Evolutionary conservation across 306 rosid genomes (phyloP).

Genomic region (Potentilla sterilis): DNA sequence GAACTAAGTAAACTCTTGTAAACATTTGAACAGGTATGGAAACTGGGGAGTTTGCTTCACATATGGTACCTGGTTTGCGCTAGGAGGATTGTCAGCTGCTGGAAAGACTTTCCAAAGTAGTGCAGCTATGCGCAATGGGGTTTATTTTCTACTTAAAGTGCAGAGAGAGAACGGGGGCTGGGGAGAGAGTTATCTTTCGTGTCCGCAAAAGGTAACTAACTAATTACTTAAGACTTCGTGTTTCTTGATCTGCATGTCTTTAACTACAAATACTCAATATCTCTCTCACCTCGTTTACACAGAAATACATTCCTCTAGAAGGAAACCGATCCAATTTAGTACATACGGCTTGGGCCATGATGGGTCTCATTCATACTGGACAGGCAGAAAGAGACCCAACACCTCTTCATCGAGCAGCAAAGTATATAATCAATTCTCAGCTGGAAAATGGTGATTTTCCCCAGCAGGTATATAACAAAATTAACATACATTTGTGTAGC

Average conservation of each 20-base stretch:
- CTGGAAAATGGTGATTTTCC: conserved; percentile 67
- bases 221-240: background rate
- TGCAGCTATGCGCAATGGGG: conserved; percentile 45
- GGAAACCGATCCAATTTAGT: conserved; percentile 55
- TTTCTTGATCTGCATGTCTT: background rate
- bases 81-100: conserved; percentile 54
- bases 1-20: background rate
- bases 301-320: conserved; percentile 53
- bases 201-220: conserved; percentile 44
- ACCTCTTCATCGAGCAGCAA: conserved; percentile 63
- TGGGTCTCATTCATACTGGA: conserved; percentile 58
- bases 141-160: conserved; percentile 41
- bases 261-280: background rate
- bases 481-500: too few species aligned
- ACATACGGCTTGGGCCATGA: conserved; percentile 71
- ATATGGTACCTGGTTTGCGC: conserved; percentile 59
- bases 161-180: conserved; percentile 67
- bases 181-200: conserved; percentile 67
- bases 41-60: conserved; percentile 66
- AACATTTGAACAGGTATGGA: conserved; percentile 34
- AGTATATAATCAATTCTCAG: conserved; percentile 54
- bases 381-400: conserved; percentile 53
- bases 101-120: conserved; percentile 50
- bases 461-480: too few species aligned
- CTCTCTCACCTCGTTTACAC: background rate